Conservation (phyloP, 257 asterid genomes). For the Solanum pinnatisectum region DNA sequence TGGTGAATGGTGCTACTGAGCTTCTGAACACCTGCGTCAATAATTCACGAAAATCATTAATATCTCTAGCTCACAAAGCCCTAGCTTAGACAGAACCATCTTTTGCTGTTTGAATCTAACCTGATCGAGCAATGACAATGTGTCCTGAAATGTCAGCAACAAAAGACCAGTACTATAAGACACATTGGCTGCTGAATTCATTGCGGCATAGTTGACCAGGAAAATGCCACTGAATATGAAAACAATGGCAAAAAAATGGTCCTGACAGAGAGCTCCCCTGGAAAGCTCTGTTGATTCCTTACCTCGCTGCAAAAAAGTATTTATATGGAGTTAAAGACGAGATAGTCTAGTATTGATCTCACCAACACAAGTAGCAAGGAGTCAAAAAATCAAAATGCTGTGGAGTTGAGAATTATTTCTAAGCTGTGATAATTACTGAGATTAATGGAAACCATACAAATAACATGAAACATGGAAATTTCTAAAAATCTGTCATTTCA, state of each 20-base stretch:
- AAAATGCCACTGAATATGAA: slow-evolving; percentile 79
- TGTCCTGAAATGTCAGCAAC: slow-evolving; percentile 73
- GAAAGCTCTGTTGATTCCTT: slow-evolving; percentile 34
- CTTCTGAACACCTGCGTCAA: slow-evolving; percentile 65
- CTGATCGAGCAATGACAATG: slow-evolving; percentile 84
- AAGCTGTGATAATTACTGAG: background rate
- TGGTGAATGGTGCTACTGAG: slow-evolving; percentile 49
- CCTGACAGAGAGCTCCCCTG: slow-evolving; percentile 51
- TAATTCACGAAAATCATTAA: slow-evolving; percentile 4
- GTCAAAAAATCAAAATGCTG: background rate
- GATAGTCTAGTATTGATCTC: background rate
- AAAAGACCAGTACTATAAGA: slow-evolving; percentile 57
- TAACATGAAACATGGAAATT: background rate
- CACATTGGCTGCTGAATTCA: slow-evolving; percentile 65
- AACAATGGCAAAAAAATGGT: slow-evolving; percentile 74
- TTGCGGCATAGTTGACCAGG: slow-evolving; percentile 55
- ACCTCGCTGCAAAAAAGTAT: slow-evolving; percentile 47
- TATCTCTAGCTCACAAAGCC: background rate
- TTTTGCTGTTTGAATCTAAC: slow-evolving; percentile 25
- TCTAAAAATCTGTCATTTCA: background rate
- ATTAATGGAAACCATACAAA: background rate
- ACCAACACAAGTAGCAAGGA: background rate
- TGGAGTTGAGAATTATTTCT: background rate
- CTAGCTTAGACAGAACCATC: background rate
- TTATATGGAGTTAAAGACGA: background rate